phyloP scores from a whole-genome alignment of 441 rosid genomes.

The Populus hybrid region DNA sequence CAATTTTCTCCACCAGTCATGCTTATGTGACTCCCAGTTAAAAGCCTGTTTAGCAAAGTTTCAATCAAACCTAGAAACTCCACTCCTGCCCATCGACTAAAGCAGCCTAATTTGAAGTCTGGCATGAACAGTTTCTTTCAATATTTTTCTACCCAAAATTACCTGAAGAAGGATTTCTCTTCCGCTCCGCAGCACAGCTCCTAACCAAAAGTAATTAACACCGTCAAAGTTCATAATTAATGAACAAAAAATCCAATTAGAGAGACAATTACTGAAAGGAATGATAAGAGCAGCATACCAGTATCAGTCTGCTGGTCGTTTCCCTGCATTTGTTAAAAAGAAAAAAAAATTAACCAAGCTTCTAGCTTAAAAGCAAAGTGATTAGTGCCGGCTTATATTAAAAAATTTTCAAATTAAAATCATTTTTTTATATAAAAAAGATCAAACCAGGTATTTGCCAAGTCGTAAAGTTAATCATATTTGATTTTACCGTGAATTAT shows the following conservation, averaged over 20 bases:
- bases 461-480: too few species aligned
- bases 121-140: not conserved
- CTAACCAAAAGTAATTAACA: slow-evolving; percentile 27
- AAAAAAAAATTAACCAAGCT: not conserved
- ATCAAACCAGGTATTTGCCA: too few species aligned
- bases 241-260: not conserved
- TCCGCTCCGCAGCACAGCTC: slow-evolving; percentile 40
- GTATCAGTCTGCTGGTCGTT: slow-evolving; percentile 50
- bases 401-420: not conserved
- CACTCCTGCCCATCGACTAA: not conserved
- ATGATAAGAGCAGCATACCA: slow-evolving; percentile 39
- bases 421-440: too few species aligned
- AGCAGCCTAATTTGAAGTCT: not conserved
- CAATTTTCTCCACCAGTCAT: slow-evolving; percentile 90
- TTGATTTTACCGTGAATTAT: too few species aligned
- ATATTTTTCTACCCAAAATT: slow-evolving; percentile 1
- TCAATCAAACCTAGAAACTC: slow-evolving; percentile 13
- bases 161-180: slow-evolving; percentile 87
- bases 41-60: slow-evolving; percentile 53
- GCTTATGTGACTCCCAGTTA: slow-evolving; percentile 92
- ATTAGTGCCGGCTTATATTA: not conserved
- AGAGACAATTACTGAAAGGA: slow-evolving; percentile 1
- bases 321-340: slow-evolving; percentile 22
- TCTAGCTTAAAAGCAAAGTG: not conserved
- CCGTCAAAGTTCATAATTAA: not conserved